Evolutionary conservation across 2,329 filamentous ascomycete genomes (phyloP).

Genomic region (Ophiocordyceps polyrhachis-furcata): DNA sequence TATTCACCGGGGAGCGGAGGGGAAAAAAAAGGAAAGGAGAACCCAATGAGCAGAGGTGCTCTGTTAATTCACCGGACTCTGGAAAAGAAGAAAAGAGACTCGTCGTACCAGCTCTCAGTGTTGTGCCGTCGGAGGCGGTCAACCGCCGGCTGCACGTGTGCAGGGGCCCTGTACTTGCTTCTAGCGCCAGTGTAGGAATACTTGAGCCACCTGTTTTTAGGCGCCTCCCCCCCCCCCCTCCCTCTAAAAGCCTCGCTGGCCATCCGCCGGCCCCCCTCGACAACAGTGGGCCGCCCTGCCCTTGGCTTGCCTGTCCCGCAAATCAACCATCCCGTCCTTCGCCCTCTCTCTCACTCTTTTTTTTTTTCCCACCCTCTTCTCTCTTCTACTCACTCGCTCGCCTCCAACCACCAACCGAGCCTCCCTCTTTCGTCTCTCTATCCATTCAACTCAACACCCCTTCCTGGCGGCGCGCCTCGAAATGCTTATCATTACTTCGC

Average conservation of each 20-base stretch:
- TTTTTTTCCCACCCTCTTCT: neutral
- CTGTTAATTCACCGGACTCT: too few species aligned
- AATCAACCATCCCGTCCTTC: neutral
- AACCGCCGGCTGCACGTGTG: neutral
- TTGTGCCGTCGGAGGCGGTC: neutral
- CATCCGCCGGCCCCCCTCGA: neutral
- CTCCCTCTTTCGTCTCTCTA: neutral
- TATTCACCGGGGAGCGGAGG: too few species aligned
- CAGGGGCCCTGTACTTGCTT: neutral
- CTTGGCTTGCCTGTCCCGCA: neutral
- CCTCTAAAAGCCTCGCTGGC: neutral
- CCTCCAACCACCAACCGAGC: neutral
- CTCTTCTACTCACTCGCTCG: neutral
- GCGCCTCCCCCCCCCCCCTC: neutral
- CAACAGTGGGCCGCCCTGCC: neutral
- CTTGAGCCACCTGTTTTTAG: neutral
- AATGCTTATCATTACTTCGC: conserved; percentile 6
- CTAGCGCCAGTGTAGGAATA: neutral
- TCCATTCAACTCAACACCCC: neutral
- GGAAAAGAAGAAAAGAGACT: neutral
- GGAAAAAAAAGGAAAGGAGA: too few species aligned
- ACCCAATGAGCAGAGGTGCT: too few species aligned
- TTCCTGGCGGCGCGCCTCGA: conserved; percentile 3
- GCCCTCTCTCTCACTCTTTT: neutral
- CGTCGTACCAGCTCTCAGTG: neutral